Evolutionary conservation across 202 grass and related monocot species (phyloP).

Genomic region (Thinopyrum obtusiflorum): DNA sequence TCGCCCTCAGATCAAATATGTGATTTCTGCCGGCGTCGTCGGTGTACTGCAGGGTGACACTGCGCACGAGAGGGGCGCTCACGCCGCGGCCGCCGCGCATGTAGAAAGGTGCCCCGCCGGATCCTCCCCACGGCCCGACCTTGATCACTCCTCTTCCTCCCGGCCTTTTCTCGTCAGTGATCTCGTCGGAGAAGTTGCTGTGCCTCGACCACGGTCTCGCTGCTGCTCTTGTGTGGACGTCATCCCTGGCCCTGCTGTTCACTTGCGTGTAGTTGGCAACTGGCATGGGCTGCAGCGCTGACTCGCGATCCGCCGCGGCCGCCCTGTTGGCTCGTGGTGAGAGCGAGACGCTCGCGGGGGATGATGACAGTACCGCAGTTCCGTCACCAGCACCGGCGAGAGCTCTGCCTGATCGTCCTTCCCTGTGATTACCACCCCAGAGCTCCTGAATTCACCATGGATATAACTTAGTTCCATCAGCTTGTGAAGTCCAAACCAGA

Average conservation of each 20-base stretch:
- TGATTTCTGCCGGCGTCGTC: too few species aligned
- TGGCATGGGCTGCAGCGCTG: too few species aligned
- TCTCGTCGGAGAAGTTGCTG: not conserved
- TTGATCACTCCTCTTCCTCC: not conserved
- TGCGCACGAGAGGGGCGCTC: not conserved
- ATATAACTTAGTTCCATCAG: not conserved
- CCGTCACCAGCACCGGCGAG: not conserved
- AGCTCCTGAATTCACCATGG: constrained; percentile 14
- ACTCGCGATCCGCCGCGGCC: too few species aligned
- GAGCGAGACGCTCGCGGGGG: not conserved
- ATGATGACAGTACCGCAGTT: not conserved
- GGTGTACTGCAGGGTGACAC: constrained; percentile 19
- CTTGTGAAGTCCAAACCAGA: not conserved
- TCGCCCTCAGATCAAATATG: too few species aligned
- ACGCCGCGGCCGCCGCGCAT: not conserved
- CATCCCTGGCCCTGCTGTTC: too few species aligned
- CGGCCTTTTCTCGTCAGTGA: not conserved
- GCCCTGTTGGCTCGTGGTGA: not conserved
- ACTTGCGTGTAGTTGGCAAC: too few species aligned
- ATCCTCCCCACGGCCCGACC: constrained; percentile 33
- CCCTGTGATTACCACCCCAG: not conserved
- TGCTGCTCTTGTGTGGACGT: not conserved
- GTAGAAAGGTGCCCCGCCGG: constrained; percentile 4
- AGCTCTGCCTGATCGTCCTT: not conserved
- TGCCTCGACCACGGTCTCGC: not conserved